Evolutionary conservation across 805 yeast genomes (phyloP), one percentile per base, ranked within the genome.

Genomic region (Clavispora phyllophila): DNA sequence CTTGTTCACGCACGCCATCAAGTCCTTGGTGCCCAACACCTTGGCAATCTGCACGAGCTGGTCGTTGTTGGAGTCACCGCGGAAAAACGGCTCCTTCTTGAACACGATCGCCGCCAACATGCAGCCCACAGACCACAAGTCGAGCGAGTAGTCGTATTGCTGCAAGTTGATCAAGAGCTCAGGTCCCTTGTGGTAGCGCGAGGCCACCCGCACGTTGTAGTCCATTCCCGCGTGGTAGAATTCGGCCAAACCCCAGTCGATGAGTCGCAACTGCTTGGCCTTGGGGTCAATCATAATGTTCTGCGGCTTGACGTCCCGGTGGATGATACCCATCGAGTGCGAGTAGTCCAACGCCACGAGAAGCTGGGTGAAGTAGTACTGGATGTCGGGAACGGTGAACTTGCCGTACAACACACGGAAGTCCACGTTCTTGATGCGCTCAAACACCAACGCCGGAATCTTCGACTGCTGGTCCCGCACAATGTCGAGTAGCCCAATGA

Each of bases 231-330:
- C 81, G 60, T 90, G 96, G 58, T 89, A 89, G 60, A 87, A 89
- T 62, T 90, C 97, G 8, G 97, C 96, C 40, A 90, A 68, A 7
- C 97, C 97, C 96, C 96, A 90, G 64, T 90, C 97, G 42, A 90
- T 89, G 50, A 89, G 75, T 49, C 96, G 76, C 53, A 90, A 67
- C 56, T 77, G 79, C 62, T 68, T 80, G 48, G 73, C 75, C 46
- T 74, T 68, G 42, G 87, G 96, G 62, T 90, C 96, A 53, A 90
- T 90, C 96, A 90, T 90, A 49, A 90, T 86, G 63, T 90, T 90
- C 57, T 90, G 96, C 9, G 97, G 97, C 63, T 90, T 90, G 43
- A 90, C 96, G 64, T 90, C 97, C 60, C 97, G 75, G 60, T 90
- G 97, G 81, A 90, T 89, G 47, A 90, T 87, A 18, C 97, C 97